Evolutionary conservation across 2,329 filamentous ascomycete species (phyloP), one percentile per base, ranked within the genome.

Genomic region (Byssothecium circinans): DNA sequence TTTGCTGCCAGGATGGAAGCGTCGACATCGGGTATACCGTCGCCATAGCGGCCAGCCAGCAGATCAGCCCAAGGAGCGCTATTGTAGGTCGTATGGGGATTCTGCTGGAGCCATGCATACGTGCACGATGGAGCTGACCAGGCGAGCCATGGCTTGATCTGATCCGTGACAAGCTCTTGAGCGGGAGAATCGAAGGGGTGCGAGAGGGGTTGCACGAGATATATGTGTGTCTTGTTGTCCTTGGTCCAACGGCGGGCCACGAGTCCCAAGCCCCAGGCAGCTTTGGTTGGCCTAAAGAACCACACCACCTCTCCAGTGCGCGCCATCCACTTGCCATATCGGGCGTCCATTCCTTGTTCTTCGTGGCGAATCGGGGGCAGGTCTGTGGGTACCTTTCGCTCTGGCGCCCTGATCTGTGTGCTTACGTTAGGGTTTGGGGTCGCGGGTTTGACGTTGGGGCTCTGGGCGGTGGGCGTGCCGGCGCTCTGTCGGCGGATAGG

Each of bases 1-100:
- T 81, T 81, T 12, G 81, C 79, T 14, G 79, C 79, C 25, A 82
- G 71, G 50, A 83, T 82, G 40, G 78, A 81, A 10, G 74, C 80
- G 60, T 83, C 81, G 8, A 83, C 78, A 50, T 80, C 75, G 18
- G 75, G 64, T 45, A 81, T 75, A 12, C 76, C 75, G n/a, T 58
- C 48, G 2, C 79, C 79, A 43, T 69, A 79, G 8, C 73, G 69
- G 7, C 74, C 73, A 25, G 62, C 61, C 3, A 72, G 42, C 29
- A 77, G 61, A 11, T 67, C 72, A 29, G 73, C 65, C 80, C 81
- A 83, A 50, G 81, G 75, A 4, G 79, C 74, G 41, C 70, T 72
- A 15, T 78, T 75, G 56, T 77, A 83, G 4, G 65, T 68, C 2
- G 75, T 58, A 3, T 70, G 59, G 0, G 63, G 55, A 17, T 73